Conservation (phyloP, 2,329 filamentous ascomycete genomes). For the Paecilomyces sp. region DNA sequence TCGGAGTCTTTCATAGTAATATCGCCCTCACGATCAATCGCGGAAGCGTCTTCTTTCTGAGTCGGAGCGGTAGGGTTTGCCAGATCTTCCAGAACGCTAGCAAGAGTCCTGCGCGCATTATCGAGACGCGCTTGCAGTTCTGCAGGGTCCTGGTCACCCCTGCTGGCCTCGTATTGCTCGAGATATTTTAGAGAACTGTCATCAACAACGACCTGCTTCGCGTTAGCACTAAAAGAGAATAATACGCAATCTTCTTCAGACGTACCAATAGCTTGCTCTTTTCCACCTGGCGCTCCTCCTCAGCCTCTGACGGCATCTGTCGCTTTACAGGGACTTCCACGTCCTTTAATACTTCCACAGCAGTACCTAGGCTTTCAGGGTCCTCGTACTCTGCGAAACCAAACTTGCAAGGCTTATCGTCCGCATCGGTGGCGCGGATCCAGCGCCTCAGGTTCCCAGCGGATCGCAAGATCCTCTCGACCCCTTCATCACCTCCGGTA, state of each 20-base stretch:
- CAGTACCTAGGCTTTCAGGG: conserved; percentile 75
- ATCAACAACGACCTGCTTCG: conserved; percentile 59
- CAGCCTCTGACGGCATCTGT: conserved; percentile 45
- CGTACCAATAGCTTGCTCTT: conserved; percentile 62
- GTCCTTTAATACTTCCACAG: conserved; percentile 76
- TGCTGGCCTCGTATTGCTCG: conserved; percentile 67
- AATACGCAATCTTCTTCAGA: conserved; percentile 3
- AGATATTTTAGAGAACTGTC: conserved; percentile 76
- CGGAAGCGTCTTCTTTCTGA: conserved; percentile 38
- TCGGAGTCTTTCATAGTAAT: conserved; percentile 59
- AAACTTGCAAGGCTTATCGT: conserved; percentile 77
- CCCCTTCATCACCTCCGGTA: conserved; percentile 64
- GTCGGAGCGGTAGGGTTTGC: conserved; percentile 56
- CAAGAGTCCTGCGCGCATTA: conserved; percentile 60
- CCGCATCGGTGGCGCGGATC: conserved; percentile 71
- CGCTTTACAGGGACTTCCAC: conserved; percentile 75
- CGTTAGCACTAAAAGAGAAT: conserved; percentile 12
- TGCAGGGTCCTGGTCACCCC: conserved; percentile 55
- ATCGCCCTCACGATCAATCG: conserved; percentile 60
- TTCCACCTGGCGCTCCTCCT: conserved; percentile 48
- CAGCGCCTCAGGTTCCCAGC: conserved; percentile 76
- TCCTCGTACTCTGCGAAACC: conserved; percentile 96
- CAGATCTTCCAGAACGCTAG: conserved; percentile 61
- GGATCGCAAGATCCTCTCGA: conserved; percentile 71
- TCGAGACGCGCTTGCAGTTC: conserved; percentile 62